Percentiles rank a stretch among this genome's conserved stretches.
Evolutionary conservation across 768 basidiomycete genomes (phyloP).

Genomic region (Nevesoporus exiguus): DNA sequence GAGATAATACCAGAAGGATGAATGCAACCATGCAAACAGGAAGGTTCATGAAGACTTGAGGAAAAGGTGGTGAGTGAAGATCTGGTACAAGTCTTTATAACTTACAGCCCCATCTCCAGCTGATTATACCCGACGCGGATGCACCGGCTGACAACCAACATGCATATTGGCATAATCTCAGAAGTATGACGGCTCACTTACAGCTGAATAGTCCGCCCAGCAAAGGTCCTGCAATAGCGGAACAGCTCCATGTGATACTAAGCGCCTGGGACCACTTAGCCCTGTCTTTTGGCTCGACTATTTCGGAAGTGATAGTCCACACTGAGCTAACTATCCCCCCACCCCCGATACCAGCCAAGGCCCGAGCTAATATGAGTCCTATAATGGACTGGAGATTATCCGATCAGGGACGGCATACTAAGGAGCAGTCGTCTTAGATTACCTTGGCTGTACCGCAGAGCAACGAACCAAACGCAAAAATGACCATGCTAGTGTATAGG

Average conservation of each 20-base stretch:
- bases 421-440: conserved; percentile 17
- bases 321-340: conserved; percentile 84
- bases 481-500: conserved; percentile 66
- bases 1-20: conserved; percentile 54
- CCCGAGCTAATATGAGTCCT: conserved; percentile 67
- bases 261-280: conserved; percentile 85
- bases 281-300: conserved; percentile 65
- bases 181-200: conserved; percentile 34
- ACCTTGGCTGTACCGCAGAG: conserved; percentile 77
- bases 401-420: conserved; percentile 16
- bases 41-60: conserved; percentile 76
- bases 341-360: conserved; percentile 73
- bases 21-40: conserved; percentile 66
- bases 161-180: conserved; percentile 15
- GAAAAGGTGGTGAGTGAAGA: conserved; percentile 15
- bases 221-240: conserved; percentile 78
- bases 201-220: conserved; percentile 82
- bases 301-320: conserved; percentile 84
- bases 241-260: conserved; percentile 83
- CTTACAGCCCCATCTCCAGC: conserved; percentile 88
- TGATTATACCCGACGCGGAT: conserved; percentile 32
- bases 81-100: conserved; percentile 15
- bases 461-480: conserved; percentile 76
- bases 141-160: conserved; percentile 28
- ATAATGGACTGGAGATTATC: conserved; percentile 34